These are phyloP conservation scores for Favolaschia claudopus DNA, from an alignment of 768 basidiomycete species.

Conservation along the genomic window DNA sequence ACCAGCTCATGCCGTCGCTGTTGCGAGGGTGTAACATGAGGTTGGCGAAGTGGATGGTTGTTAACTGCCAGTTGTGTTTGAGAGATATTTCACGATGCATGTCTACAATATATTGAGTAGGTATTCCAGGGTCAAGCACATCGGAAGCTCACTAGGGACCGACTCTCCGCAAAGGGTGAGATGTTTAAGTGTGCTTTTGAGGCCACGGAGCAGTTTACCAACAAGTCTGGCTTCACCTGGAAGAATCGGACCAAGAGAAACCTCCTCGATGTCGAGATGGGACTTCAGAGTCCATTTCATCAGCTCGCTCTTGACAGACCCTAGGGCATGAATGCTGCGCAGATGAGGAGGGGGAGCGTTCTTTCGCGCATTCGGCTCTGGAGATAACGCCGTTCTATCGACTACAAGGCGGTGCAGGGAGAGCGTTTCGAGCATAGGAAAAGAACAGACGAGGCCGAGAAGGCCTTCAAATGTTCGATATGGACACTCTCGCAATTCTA, in stretches of 20 bases:
- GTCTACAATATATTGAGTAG: not conserved
- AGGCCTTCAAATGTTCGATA: constrained; percentile 5
- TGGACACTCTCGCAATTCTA: constrained; percentile 12
- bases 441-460: constrained; percentile 6
- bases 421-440: constrained; percentile 4
- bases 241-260: constrained; percentile 10
- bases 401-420: constrained; percentile 10
- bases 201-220: constrained; percentile 1
- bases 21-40: constrained; percentile 3
- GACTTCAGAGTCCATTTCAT: constrained; percentile 1
- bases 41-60: constrained; percentile 9
- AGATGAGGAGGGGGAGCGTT: not conserved
- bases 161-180: constrained; percentile 19
- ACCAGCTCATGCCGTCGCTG: constrained; percentile 3
- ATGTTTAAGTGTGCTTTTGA: constrained; percentile 15
- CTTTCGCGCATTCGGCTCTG: not conserved
- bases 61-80: constrained; percentile 10
- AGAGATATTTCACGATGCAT: constrained; percentile 11
- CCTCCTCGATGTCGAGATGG: constrained; percentile 4
- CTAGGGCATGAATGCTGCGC: constrained; percentile 7
- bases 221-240: constrained; percentile 5
- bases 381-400: not conserved
- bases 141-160: not conserved
- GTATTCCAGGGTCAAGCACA: not conserved
- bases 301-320: constrained; percentile 14